Base-by-base conservation (phyloP, 2,329 filamentous ascomycete species). In the Stenocarpella maydis region DNA sequence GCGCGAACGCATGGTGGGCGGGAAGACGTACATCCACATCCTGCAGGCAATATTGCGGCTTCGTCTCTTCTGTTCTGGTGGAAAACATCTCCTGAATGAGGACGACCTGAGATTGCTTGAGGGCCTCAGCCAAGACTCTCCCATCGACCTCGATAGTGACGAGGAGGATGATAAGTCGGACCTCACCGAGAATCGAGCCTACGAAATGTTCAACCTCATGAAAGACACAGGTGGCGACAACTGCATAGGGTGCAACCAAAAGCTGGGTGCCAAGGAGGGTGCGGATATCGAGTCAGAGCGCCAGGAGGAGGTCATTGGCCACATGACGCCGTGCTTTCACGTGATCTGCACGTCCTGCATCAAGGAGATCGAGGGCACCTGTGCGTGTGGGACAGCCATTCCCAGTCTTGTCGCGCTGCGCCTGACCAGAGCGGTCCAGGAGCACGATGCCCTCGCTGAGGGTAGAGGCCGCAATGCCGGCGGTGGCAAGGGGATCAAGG, bases 21-120 rank as follows among this genome's bases (percentile, higher is more conserved):
- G 95, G 50, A 93, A 91, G 74, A 92, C 92, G n/a, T 98, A 97
- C 76, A 95, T 96, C 55, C 93, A 97, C 74, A 96, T 99, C 55
- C 82, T 99, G 71, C 95, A 96, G 73, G 93, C 94, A 5, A 97
- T 99, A 76, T 87, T 97, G 73, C 91, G 95, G 37, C 87, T 99
- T 21, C 92, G 96, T 12, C 86, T 97, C 49, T 92, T 98, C 64
- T 98, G 95, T 77, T 96, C 95, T 1, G 95, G 98, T 77, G 96
- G 96, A n/a, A 92, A 92, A 73, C 95, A 98, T 71, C 87, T 99
- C 9, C 86, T 99, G 3, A 93, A 90, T 68, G 90, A 95, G 43
- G 91, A 95, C 24, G 95, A 98, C 75, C 83, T 97, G 54, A 90
- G 91, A 73, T 85, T 92, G 4, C 88, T 95, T 63, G 91, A 94